These are phyloP conservation scores for Myxozyma melibiosi DNA, from an alignment of 805 yeast genomes.

Conservation along the genomic window DNA sequence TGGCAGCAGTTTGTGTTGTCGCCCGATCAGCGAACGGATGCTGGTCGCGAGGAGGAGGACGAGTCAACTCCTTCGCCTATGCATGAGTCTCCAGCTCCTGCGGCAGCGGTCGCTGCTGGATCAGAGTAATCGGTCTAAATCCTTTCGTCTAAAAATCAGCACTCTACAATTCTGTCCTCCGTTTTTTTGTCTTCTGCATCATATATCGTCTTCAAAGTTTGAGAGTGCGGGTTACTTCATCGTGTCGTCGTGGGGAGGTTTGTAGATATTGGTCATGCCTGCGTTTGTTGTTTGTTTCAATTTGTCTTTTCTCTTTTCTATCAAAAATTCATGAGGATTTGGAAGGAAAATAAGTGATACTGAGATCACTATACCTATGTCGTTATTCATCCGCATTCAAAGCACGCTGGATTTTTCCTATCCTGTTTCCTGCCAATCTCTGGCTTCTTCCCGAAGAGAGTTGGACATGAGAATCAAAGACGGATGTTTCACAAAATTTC, in stretches of 20 bases:
- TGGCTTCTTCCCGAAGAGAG: too few relatives aligned
- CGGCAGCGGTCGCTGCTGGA: not conserved
- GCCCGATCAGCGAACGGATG: conserved; percentile 49
- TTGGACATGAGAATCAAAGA: too few relatives aligned
- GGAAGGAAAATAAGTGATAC: too few relatives aligned
- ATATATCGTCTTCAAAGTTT: not conserved
- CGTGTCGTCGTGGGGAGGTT: not conserved
- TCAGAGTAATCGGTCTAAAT: not conserved
- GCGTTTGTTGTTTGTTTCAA: too few relatives aligned
- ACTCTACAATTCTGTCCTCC: not conserved
- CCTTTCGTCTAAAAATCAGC: not conserved
- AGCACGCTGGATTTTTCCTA: too few relatives aligned
- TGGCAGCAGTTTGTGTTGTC: conserved; percentile 74
- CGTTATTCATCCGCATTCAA: too few relatives aligned
- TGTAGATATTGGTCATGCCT: not conserved
- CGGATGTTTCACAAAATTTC: too few relatives aligned
- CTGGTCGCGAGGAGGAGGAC: conserved; percentile 50
- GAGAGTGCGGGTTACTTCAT: too few relatives aligned
- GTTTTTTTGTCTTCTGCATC: not conserved
- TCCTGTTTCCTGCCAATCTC: too few relatives aligned
- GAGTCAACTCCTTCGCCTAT: conserved; percentile 6
- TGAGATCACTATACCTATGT: too few relatives aligned
- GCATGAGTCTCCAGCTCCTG: conserved; percentile 8
- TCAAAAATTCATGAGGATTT: not conserved
- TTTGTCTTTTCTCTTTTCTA: too few relatives aligned